phyloP scores from a whole-genome alignment of 768 basidiomycete genomes.

The Cystobasidium onofrii region DNA sequence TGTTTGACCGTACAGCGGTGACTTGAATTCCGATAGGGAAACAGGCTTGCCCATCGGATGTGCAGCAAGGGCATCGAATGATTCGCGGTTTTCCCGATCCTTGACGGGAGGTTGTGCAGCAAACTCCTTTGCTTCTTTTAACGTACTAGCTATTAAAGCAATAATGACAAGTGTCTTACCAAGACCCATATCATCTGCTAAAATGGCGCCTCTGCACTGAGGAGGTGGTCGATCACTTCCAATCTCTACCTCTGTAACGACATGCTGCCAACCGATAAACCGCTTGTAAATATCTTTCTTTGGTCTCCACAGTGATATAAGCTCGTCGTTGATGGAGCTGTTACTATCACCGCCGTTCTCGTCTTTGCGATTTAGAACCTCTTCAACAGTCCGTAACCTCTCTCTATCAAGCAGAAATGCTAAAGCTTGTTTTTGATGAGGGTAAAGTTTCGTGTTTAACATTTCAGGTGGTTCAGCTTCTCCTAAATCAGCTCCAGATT shows the following conservation, averaged over 20 bases:
- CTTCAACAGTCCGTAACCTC: slow-evolving; percentile 46
- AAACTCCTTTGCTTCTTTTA: slow-evolving; percentile 61
- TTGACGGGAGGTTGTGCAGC: slow-evolving; percentile 43
- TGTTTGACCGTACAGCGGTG: not conserved
- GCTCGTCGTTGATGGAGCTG: slow-evolving; percentile 9
- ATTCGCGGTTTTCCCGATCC: not conserved
- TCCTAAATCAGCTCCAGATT: slow-evolving; percentile 72
- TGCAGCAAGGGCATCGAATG: slow-evolving; percentile 32
- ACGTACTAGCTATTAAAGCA: slow-evolving; percentile 80
- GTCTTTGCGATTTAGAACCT: slow-evolving; percentile 29
- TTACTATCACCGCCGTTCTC: slow-evolving; percentile 34
- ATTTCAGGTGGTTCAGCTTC: slow-evolving; percentile 65
- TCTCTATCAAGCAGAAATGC: slow-evolving; percentile 83
- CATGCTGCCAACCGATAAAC: slow-evolving; percentile 59
- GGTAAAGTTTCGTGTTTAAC: slow-evolving; percentile 79
- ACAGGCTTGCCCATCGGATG: slow-evolving; percentile 27
- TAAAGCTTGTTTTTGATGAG: slow-evolving; percentile 95
- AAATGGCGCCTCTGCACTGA: slow-evolving; percentile 75
- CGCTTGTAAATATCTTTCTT: slow-evolving; percentile 46
- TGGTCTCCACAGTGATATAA: slow-evolving; percentile 50
- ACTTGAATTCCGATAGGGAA: slow-evolving; percentile 2
- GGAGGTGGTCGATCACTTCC: slow-evolving; percentile 54
- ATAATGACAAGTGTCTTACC: slow-evolving; percentile 96
- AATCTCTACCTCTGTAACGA: slow-evolving; percentile 56
- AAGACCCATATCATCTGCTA: slow-evolving; percentile 96